Conservation (phyloP, 371 early-diverging fungal genomes). For the Rhizopus arrhizus region DNA sequence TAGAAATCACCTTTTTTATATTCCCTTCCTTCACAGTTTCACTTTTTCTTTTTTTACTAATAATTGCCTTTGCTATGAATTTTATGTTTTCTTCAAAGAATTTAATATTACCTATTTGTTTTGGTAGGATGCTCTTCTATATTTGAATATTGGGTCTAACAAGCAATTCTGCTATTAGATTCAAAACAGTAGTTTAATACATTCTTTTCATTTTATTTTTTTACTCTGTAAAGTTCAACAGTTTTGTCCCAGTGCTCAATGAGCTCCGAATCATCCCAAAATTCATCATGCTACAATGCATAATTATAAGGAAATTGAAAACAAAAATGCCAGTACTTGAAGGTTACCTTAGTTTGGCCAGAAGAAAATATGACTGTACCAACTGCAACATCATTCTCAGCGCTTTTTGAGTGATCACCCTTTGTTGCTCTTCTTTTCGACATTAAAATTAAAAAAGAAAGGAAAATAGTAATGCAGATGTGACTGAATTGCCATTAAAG, state of each 20-base stretch:
- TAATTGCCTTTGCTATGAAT: background rate
- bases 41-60: background rate
- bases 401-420: background rate
- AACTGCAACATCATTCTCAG: constrained; percentile 2
- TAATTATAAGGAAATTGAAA: background rate
- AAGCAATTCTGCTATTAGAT: background rate
- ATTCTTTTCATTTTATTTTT: background rate
- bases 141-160: constrained; percentile 1
- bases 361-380: constrained; percentile 25
- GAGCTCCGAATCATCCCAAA: constrained; percentile 34
- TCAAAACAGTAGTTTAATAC: background rate
- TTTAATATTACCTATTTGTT: background rate
- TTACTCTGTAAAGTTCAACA: constrained; percentile 29
- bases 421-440: no score
- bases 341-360: constrained; percentile 12
- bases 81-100: background rate
- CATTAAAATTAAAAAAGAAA: background rate
- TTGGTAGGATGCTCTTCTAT: background rate
- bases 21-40: background rate
- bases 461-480: background rate
- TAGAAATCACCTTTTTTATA: background rate
- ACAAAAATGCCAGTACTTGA: background rate
- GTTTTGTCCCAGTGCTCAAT: constrained; percentile 35
- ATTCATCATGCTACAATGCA: constrained; percentile 17
- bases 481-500: background rate